Evolutionary conservation across 2,329 filamentous ascomycete genomes (phyloP).

Genomic region (Arthroderma uncinatum): DNA sequence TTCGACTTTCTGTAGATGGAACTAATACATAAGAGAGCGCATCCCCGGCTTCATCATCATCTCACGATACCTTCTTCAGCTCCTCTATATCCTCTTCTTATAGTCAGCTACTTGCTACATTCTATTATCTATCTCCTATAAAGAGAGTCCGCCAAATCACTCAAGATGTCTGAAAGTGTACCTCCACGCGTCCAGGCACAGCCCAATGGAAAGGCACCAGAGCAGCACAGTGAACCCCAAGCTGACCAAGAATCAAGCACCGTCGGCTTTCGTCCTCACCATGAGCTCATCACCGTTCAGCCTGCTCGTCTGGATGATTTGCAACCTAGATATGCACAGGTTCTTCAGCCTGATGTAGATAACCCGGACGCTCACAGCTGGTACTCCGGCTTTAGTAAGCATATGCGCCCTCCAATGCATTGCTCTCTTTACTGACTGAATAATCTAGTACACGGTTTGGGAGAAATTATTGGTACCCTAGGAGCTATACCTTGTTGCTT

Average conservation of each 20-base stretch:
- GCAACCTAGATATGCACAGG: conserved; percentile 67
- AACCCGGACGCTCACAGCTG: conserved; percentile 67
- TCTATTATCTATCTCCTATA: no score
- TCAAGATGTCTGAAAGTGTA: not conserved
- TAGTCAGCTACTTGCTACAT: not conserved
- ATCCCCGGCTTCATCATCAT: not conserved
- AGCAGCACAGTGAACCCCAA: not conserved
- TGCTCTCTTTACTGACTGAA: conserved; percentile 5
- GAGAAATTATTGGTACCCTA: conserved; percentile 60
- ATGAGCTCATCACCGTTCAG: conserved; percentile 55
- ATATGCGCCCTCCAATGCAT: conserved; percentile 24
- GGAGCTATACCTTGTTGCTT: conserved; percentile 89
- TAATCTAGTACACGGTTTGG: conserved; percentile 57
- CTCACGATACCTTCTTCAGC: not conserved
- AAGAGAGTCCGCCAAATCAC: no score
- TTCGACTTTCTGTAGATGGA: not conserved
- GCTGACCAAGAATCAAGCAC: not conserved
- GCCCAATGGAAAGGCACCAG: not conserved
- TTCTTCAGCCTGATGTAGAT: conserved; percentile 47
- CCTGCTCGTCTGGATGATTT: conserved; percentile 74
- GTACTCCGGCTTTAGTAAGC: conserved; percentile 76
- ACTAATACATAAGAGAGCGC: not conserved
- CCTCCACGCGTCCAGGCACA: not conserved
- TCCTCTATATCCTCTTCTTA: not conserved
- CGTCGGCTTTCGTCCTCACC: conserved; percentile 38